Conservation (phyloP, 805 yeast species). For the Cyberlindnera misumaiensis region DNA sequence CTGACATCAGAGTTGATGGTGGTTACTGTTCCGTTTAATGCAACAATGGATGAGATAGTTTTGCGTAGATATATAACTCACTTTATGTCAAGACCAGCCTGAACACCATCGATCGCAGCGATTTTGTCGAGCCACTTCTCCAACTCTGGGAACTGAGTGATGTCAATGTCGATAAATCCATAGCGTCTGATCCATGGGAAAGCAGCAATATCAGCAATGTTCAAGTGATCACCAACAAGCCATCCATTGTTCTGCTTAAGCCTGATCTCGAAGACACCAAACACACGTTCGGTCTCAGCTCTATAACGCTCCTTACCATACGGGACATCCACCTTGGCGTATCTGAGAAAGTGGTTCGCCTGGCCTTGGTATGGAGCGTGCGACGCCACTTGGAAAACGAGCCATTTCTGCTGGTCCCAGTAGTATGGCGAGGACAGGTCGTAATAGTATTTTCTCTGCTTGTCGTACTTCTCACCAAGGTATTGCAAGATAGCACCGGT, state of each 20-base stretch:
- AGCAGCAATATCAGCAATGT: conserved; percentile 51
- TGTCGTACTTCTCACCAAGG: conserved; percentile 55
- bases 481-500: conserved; percentile 57
- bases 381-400: conserved; percentile 52
- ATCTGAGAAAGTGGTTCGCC: conserved; percentile 38
- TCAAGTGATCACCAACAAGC: conserved; percentile 52
- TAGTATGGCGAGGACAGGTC: conserved; percentile 33
- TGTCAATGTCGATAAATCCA: conserved; percentile 19
- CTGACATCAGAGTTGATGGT: conserved; percentile 74
- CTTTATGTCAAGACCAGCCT: background rate
- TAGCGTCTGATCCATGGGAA: conserved; percentile 38
- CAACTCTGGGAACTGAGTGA: conserved; percentile 31
- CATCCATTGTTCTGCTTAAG: conserved; percentile 45
- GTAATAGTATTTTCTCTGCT: conserved; percentile 36
- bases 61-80: background rate
- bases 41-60: background rate
- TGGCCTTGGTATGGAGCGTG: conserved; percentile 63
- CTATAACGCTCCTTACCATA: conserved; percentile 47
- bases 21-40: conserved; percentile 41
- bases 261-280: conserved; percentile 46
- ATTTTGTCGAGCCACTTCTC: conserved; percentile 35
- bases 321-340: conserved; percentile 44
- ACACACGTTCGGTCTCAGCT: conserved; percentile 46
- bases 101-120: conserved; percentile 27
- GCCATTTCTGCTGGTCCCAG: conserved; percentile 47